phyloP scores from a whole-genome alignment of 2,329 filamentous ascomycete genomes.

The Aspergillus sp. region DNA sequence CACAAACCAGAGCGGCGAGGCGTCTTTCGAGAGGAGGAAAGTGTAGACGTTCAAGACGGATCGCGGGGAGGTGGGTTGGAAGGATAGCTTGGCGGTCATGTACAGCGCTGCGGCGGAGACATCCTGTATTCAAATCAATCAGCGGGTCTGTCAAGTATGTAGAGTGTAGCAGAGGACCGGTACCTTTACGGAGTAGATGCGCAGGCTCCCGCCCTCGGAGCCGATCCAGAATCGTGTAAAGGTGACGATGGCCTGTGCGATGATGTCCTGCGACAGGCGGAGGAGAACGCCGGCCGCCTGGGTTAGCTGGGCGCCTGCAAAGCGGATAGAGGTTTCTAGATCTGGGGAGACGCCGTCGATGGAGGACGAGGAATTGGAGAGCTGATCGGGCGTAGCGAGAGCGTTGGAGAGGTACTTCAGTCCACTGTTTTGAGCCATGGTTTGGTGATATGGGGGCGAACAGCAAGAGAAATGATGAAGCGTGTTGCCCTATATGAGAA shows the following conservation, averaged over 20 bases:
- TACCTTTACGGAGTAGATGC: constrained; percentile 44
- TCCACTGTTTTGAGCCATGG: constrained; percentile 25
- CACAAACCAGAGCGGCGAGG: constrained; percentile 53
- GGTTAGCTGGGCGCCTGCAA: constrained; percentile 45
- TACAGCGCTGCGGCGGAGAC: constrained; percentile 80
- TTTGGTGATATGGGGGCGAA: not conserved
- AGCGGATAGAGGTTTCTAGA: constrained; percentile 45
- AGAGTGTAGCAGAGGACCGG: not conserved
- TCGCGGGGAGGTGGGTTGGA: constrained; percentile 71
- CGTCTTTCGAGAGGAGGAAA: constrained; percentile 66
- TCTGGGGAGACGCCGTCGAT: constrained; percentile 43
- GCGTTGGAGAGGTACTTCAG: constrained; percentile 45
- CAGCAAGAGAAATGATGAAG: not conserved
- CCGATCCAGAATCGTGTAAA: constrained; percentile 77
- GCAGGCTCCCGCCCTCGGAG: constrained; percentile 44
- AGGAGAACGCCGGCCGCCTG: constrained; percentile 64
- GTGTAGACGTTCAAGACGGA: constrained; percentile 82
- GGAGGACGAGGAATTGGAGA: constrained; percentile 44
- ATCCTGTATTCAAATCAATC: constrained; percentile 53
- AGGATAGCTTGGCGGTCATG: constrained; percentile 77
- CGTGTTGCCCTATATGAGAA: too few relatives aligned
- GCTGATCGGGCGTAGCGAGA: constrained; percentile 45
- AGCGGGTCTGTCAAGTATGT: not conserved
- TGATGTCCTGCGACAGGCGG: constrained; percentile 78
- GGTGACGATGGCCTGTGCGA: constrained; percentile 80